These are phyloP conservation scores for Murraya paniculata DNA, from an alignment of 345 rosid species.

Conservation along the genomic window DNA sequence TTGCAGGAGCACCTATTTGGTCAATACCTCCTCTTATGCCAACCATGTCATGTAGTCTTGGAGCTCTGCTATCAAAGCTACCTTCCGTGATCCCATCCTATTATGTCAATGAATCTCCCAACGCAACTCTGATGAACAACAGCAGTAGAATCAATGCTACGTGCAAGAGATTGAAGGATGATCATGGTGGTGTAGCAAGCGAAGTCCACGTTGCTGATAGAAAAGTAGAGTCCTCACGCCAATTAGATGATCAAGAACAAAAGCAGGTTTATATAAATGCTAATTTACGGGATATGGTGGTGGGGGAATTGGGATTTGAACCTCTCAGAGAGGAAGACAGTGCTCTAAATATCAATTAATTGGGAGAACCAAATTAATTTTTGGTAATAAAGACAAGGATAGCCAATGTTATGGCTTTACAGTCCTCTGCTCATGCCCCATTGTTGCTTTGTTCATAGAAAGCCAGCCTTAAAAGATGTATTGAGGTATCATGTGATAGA, in stretches of 20 bases:
- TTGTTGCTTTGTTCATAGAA: not conserved
- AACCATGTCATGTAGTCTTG: conserved; percentile 41
- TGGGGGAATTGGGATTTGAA: conserved; percentile 23
- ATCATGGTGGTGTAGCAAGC: not conserved
- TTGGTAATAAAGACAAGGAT: not conserved
- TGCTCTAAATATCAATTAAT: conserved; percentile 24
- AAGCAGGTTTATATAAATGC: conserved; percentile 16
- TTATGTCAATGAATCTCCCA: conserved; percentile 26
- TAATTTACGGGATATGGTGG: conserved; percentile 7
- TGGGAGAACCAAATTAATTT: conserved; percentile 22
- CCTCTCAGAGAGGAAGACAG: conserved; percentile 17
- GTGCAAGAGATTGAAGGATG: conserved; percentile 12
- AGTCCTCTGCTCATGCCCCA: not conserved
- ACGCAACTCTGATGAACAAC: conserved; percentile 20
- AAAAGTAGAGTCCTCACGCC: conserved; percentile 23
- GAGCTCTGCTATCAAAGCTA: conserved; percentile 51
- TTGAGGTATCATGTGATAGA: not conserved
- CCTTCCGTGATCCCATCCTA: conserved; percentile 39
- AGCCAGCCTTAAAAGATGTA: not conserved
- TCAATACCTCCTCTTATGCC: conserved; percentile 50
- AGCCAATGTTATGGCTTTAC: not conserved
- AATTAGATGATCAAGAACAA: conserved; percentile 24
- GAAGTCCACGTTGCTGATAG: conserved; percentile 9
- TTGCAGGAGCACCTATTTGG: conserved; percentile 36
- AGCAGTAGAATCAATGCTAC: not conserved